These are phyloP conservation scores for Hortaea werneckii DNA, from an alignment of 2,329 filamentous ascomycete species.

Conservation along the genomic window DNA sequence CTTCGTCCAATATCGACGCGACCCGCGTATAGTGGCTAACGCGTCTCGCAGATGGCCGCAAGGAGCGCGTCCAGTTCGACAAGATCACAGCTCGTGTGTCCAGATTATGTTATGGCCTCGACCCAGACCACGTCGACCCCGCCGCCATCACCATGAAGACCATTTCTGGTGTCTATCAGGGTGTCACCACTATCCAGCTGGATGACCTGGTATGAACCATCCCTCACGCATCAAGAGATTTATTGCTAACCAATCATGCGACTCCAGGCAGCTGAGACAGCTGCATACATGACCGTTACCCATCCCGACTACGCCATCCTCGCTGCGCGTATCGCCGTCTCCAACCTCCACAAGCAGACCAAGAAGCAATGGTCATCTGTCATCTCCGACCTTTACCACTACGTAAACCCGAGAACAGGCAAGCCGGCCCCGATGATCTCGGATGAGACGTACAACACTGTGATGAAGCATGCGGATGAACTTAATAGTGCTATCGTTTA, in stretches of 20 bases:
- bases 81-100: conserved; percentile 99
- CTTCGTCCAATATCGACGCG: background rate
- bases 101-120: conserved; percentile 91
- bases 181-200: conserved; percentile 90
- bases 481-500: conserved; percentile 98
- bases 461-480: conserved; percentile 94
- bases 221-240: background rate
- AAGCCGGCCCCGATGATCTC: conserved; percentile 89
- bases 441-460: conserved; percentile 75
- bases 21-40: background rate
- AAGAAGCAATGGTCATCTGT: conserved; percentile 99
- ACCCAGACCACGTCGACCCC: conserved; percentile 90
- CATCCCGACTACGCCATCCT: conserved; percentile 99
- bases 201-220: conserved; percentile 74
- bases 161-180: conserved; percentile 97
- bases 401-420: conserved; percentile 87
- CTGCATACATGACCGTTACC: conserved; percentile 98
- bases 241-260: background rate
- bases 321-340: conserved; percentile 94
- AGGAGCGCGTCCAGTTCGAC: conserved; percentile 99
- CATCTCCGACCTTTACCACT: conserved; percentile 85
- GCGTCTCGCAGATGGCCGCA: conserved; percentile 69
- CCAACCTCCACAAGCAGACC: conserved; percentile 99
- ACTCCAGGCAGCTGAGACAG: conserved; percentile 84
- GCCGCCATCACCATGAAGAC: conserved; percentile 99